phyloP scores from a whole-genome alignment of 2,329 filamentous ascomycete genomes.

The Ascochyta pisi region DNA sequence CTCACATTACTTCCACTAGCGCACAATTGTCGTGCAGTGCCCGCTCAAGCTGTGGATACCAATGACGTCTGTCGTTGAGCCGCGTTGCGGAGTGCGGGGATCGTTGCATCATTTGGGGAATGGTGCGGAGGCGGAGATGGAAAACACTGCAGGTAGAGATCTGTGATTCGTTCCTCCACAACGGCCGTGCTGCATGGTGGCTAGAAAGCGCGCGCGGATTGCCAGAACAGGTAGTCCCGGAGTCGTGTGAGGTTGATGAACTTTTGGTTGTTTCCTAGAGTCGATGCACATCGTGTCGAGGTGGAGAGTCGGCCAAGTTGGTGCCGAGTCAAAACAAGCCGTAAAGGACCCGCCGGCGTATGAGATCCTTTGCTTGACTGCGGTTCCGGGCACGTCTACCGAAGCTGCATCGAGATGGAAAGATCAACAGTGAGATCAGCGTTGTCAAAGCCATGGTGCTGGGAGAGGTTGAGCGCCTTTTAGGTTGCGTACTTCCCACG shows the following conservation, averaged over 20 bases:
- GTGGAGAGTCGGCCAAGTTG: constrained; percentile 7
- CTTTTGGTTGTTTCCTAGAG: constrained; percentile 3
- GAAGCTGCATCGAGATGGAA: background rate
- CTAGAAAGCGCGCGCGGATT: background rate
- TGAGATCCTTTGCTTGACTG: constrained; percentile 12
- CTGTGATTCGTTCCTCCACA: constrained; percentile 15
- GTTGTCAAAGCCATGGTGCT: constrained; percentile 2
- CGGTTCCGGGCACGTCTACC: background rate
- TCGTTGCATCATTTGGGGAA: constrained; percentile 11
- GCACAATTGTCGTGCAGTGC: constrained; percentile 5
- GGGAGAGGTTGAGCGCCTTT: constrained; percentile 5
- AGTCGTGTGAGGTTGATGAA: constrained; percentile 10
- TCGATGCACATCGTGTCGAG: constrained; percentile 10
- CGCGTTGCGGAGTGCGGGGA: constrained; percentile 20
- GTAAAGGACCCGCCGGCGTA: constrained; percentile 11
- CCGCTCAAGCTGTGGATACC: constrained; percentile 1
- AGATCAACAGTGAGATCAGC: constrained; percentile 6
- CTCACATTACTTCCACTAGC: constrained; percentile 9
- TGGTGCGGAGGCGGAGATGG: constrained; percentile 5
- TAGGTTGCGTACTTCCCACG: background rate
- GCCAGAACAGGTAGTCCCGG: constrained; percentile 3
- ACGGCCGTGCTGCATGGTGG: constrained; percentile 11
- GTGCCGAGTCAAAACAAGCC: constrained; percentile 14
- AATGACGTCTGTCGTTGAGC: constrained; percentile 17
- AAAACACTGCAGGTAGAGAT: constrained; percentile 2